A percentile compares a stretch with the other conserved stretches of the same genome.
Evolutionary conservation across 2,329 filamentous ascomycete genomes (phyloP).

Genomic region (Ophiobolus disseminans): DNA sequence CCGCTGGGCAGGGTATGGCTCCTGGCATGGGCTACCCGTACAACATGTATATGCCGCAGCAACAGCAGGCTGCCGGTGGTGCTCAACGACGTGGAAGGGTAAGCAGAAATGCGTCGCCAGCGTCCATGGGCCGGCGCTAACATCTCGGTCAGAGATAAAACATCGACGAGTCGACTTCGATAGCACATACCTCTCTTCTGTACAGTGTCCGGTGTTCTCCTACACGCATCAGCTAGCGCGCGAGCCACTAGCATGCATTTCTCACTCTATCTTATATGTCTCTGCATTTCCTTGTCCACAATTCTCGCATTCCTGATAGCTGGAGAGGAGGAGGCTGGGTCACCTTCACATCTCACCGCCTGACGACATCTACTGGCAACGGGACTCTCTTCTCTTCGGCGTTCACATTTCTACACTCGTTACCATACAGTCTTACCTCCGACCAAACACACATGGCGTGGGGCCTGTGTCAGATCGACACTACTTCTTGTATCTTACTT

Average conservation of each 20-base stretch:
- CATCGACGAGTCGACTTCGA: not conserved
- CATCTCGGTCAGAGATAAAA: conserved; percentile 37
- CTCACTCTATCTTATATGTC: conserved; percentile 16
- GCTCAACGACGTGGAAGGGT: conserved; percentile 62
- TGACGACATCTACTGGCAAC: conserved; percentile 33
- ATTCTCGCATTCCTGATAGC: conserved; percentile 23
- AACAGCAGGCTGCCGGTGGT: conserved; percentile 53
- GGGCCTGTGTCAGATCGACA: conserved; percentile 8
- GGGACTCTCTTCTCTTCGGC: conserved; percentile 6
- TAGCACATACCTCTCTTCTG: conserved; percentile 23
- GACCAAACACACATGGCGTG: conserved; percentile 1
- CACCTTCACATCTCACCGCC: conserved; percentile 36
- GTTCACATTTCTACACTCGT: conserved; percentile 10
- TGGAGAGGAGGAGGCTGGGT: conserved; percentile 43
- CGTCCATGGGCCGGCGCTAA: conserved; percentile 29
- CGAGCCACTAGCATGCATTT: conserved; percentile 25
- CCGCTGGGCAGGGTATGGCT: conserved; percentile 48
- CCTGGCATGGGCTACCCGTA: conserved; percentile 57
- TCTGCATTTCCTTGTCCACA: conserved; percentile 22
- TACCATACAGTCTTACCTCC: not conserved
- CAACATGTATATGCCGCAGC: conserved; percentile 58
- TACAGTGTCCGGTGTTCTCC: conserved; percentile 31
- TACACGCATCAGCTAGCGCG: conserved; percentile 25
- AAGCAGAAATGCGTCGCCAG: conserved; percentile 45
- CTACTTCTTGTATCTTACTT: conserved; percentile 37